Percentiles rank a stretch among this genome's conserved stretches.
These are phyloP conservation scores for Marasmius sp. DNA, from an alignment of 1,284 basidiomycete species.

Conservation along the genomic window DNA sequence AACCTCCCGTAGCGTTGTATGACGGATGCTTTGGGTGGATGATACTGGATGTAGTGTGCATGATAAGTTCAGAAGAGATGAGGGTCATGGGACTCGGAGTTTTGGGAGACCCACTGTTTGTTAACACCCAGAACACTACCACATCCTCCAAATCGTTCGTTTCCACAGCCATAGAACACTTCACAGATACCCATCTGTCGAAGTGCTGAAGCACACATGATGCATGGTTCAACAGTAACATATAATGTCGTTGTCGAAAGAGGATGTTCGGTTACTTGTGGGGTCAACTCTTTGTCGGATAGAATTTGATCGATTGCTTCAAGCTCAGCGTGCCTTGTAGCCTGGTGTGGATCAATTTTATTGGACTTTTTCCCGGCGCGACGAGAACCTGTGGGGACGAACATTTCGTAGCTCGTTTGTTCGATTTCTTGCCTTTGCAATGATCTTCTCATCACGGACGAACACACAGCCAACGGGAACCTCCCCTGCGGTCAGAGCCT, in stretches of 20 bases:
- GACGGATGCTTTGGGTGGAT: slow-evolving; percentile 70
- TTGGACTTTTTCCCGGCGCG: not conserved
- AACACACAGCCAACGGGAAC: slow-evolving; percentile 98
- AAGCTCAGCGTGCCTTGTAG: slow-evolving; percentile 95
- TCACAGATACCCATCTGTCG: slow-evolving; percentile 90
- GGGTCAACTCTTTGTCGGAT: slow-evolving; percentile 57
- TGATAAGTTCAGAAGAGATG: slow-evolving; percentile 3
- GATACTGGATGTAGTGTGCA: slow-evolving; percentile 39
- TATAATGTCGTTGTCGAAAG: slow-evolving; percentile 86
- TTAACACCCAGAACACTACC: slow-evolving; percentile 93
- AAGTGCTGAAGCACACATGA: slow-evolving; percentile 97
- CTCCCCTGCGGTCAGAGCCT: slow-evolving; percentile 84
- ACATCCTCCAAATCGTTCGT: slow-evolving; percentile 97
- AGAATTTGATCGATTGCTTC: slow-evolving; percentile 95
- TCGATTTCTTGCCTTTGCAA: slow-evolving; percentile 88
- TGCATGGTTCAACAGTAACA: slow-evolving; percentile 98
- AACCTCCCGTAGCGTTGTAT: slow-evolving; percentile 83
- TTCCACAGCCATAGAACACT: slow-evolving; percentile 93
- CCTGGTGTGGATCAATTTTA: slow-evolving; percentile 47
- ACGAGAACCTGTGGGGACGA: slow-evolving; percentile 21
- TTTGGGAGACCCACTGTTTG: slow-evolving; percentile 51
- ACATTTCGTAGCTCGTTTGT: slow-evolving; percentile 96
- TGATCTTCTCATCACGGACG: slow-evolving; percentile 73
- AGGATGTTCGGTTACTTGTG: slow-evolving; percentile 52
- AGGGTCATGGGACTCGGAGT: slow-evolving; percentile 7